These are phyloP conservation scores for Athelia sp. DNA, from an alignment of 1,284 basidiomycete genomes.

Conservation along the genomic window DNA sequence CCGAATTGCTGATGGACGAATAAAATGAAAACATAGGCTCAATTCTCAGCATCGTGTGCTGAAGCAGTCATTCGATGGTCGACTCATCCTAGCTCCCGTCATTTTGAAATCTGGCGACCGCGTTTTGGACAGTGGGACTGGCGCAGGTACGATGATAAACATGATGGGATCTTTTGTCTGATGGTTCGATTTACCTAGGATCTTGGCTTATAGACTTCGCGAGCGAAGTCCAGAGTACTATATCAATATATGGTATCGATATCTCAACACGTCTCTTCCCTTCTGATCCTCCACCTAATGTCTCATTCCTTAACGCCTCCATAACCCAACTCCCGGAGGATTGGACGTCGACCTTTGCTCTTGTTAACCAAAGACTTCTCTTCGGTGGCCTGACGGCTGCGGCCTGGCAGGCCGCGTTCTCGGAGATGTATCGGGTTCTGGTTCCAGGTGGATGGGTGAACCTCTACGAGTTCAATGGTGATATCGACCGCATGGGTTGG, in stretches of 20 bases:
- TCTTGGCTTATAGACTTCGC: slow-evolving; percentile 13
- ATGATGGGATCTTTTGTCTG: neutral
- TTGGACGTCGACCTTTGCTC: slow-evolving; percentile 18
- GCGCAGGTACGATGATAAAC: slow-evolving; percentile 14
- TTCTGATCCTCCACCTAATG: slow-evolving; percentile 10
- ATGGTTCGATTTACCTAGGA: slow-evolving; percentile 4
- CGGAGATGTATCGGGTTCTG: slow-evolving; percentile 20
- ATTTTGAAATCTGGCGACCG: slow-evolving; percentile 10
- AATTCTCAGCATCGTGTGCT: neutral
- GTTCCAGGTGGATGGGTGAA: slow-evolving; percentile 25
- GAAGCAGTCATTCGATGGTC: neutral
- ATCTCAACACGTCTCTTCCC: slow-evolving; percentile 20
- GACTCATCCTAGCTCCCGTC: slow-evolving; percentile 7
- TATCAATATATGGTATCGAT: slow-evolving; percentile 14
- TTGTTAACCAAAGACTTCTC: slow-evolving; percentile 25
- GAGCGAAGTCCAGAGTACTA: neutral
- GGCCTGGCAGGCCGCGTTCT: slow-evolving; percentile 16
- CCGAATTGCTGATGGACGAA: no score
- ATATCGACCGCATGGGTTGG: slow-evolving; percentile 1
- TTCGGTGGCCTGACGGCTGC: slow-evolving; percentile 10
- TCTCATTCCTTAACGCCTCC: slow-evolving; percentile 14
- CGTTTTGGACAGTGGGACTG: slow-evolving; percentile 21
- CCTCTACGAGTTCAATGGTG: slow-evolving; percentile 13
- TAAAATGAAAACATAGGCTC: neutral
- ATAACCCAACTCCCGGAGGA: slow-evolving; percentile 16